phyloP scores from a whole-genome alignment of 768 basidiomycete genomes.

The Serendipita vermifera region DNA sequence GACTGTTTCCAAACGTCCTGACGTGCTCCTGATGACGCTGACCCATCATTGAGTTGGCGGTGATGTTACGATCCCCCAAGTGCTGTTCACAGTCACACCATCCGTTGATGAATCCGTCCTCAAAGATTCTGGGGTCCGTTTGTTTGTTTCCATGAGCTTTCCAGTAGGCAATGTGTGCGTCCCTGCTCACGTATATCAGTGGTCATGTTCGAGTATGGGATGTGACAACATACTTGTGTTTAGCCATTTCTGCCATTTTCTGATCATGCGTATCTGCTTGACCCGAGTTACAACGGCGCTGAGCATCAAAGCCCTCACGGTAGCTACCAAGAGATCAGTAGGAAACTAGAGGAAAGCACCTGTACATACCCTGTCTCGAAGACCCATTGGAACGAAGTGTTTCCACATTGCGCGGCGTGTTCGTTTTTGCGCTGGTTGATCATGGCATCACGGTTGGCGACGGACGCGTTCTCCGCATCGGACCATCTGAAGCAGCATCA shows the following conservation, averaged over 20 bases:
- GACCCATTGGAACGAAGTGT: neutral
- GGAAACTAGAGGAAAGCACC: neutral
- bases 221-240: neutral
- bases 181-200: neutral
- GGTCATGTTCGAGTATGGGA: neutral
- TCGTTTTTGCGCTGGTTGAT: neutral
- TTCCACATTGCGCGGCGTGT: neutral
- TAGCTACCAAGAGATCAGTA: neutral
- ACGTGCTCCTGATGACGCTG: neutral
- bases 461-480: neutral
- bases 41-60: neutral
- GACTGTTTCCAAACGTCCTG: neutral
- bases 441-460: neutral
- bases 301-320: neutral
- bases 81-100: constrained; percentile 1
- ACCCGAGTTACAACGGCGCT: neutral
- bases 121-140: neutral
- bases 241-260: constrained; percentile 2
- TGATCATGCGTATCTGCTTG: neutral
- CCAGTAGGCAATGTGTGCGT: constrained; percentile 6
- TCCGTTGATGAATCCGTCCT: constrained; percentile 2
- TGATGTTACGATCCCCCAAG: neutral
- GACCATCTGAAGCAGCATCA: too few species aligned
- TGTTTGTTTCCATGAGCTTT: constrained; percentile 4
- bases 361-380: neutral